These are phyloP conservation scores for Coemansia sp. DNA, from an alignment of 192 early-diverging fungal genomes.

Conservation along the genomic window DNA sequence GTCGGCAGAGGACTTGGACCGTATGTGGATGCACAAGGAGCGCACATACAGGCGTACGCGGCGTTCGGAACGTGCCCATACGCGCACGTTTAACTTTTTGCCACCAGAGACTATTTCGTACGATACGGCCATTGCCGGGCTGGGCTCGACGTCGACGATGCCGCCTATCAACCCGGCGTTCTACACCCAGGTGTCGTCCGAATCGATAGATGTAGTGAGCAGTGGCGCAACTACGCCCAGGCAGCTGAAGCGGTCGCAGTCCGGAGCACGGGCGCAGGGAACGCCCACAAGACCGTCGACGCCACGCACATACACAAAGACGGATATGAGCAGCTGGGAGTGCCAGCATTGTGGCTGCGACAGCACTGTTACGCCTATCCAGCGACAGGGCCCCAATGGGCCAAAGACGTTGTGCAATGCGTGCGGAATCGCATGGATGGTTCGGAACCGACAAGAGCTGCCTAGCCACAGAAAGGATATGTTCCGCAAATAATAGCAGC, in stretches of 20 bases:
- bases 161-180: constrained; percentile 45
- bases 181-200: constrained; percentile 32
- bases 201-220: constrained; percentile 27
- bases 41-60: constrained; percentile 51
- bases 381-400: constrained; percentile 61
- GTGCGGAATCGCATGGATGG: constrained; percentile 62
- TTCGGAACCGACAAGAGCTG: constrained; percentile 49
- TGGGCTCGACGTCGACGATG: constrained; percentile 17
- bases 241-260: constrained; percentile 19
- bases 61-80: constrained; percentile 49
- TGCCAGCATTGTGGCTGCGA: constrained; percentile 54
- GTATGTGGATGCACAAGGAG: constrained; percentile 54
- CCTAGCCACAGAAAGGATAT: constrained; percentile 49
- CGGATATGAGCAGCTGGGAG: constrained; percentile 47
- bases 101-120: constrained; percentile 36
- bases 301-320: constrained; percentile 41
- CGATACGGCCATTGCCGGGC: constrained; percentile 15
- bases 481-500: constrained; percentile 34
- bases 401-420: constrained; percentile 67
- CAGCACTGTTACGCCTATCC: constrained; percentile 48
- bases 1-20: constrained; percentile 52
- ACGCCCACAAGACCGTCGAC: constrained; percentile 45
- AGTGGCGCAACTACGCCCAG: constrained; percentile 48
- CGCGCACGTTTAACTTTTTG: constrained; percentile 50
- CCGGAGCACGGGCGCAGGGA: constrained; percentile 21